Evolutionary conservation across 2,329 filamentous ascomycete species (phyloP).

Genomic region (Magnaporthiopsis incrustans): DNA sequence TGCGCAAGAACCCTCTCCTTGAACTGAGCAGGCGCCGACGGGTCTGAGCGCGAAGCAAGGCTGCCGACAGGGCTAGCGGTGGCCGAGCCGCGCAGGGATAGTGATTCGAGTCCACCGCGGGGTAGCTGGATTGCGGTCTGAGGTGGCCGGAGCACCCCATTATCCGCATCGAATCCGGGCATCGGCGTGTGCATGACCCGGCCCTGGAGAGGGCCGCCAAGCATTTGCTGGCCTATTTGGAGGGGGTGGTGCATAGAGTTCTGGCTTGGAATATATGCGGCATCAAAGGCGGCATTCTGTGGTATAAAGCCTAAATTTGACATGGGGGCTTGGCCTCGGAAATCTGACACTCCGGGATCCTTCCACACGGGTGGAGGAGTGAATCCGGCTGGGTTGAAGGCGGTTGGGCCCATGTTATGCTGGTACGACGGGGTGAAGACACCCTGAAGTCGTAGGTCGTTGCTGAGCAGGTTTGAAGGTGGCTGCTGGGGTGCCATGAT

Average conservation of each 20-base stretch:
- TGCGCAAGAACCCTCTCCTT: slow-evolving; percentile 61
- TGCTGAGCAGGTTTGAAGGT: slow-evolving; percentile 13
- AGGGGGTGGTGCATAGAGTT: slow-evolving; percentile 13
- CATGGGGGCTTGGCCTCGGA: slow-evolving; percentile 23
- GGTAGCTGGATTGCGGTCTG: slow-evolving; percentile 17
- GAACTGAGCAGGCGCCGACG: slow-evolving; percentile 35
- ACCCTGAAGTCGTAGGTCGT: slow-evolving; percentile 17
- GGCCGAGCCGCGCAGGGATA: slow-evolving; percentile 16
- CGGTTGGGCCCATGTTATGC: slow-evolving; percentile 26
- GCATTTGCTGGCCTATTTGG: slow-evolving; percentile 7
- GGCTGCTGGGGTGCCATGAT: not conserved
- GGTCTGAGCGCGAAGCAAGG: slow-evolving; percentile 14
- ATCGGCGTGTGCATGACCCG: slow-evolving; percentile 2
- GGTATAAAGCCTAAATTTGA: slow-evolving; percentile 25
- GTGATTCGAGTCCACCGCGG: slow-evolving; percentile 17
- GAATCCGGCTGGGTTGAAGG: slow-evolving; percentile 31
- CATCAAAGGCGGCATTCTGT: slow-evolving; percentile 25
- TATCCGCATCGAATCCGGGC: slow-evolving; percentile 2
- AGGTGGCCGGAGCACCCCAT: not conserved
- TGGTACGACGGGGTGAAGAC: slow-evolving; percentile 24
- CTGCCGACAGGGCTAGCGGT: slow-evolving; percentile 6
- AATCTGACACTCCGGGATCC: slow-evolving; percentile 24
- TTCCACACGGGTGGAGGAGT: slow-evolving; percentile 29
- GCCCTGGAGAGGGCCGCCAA: not conserved
- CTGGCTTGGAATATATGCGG: slow-evolving; percentile 23